These are phyloP conservation scores for Salix viminalis DNA, from an alignment of 345 rosid species.

Conservation along the genomic window DNA sequence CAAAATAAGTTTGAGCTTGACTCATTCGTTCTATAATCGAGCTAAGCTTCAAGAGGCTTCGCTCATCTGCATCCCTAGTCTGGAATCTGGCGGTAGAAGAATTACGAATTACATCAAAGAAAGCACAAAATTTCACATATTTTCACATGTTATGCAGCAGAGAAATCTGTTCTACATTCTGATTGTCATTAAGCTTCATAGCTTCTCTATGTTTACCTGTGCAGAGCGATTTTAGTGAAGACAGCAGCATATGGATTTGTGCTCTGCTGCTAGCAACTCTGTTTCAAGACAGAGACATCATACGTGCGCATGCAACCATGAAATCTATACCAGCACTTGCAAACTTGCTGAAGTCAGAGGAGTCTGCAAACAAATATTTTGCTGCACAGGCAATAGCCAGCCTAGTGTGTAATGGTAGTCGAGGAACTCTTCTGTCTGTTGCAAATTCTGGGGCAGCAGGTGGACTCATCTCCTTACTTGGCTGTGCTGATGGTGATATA, in stretches of 20 bases:
- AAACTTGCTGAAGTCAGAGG: constrained; percentile 89
- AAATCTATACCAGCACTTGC: constrained; percentile 84
- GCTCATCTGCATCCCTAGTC: not conserved
- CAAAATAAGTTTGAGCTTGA: not conserved
- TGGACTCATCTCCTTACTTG: constrained; percentile 89
- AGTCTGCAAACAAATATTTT: constrained; percentile 80
- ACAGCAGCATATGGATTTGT: constrained; percentile 88
- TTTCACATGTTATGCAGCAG: not conserved
- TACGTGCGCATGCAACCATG: constrained; percentile 82
- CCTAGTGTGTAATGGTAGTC: constrained; percentile 93
- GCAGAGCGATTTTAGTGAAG: constrained; percentile 87
- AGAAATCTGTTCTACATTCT: not conserved
- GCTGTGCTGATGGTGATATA: constrained; percentile 92
- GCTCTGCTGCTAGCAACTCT: constrained; percentile 87
- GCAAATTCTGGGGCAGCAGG: constrained; percentile 96
- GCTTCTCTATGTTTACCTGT: constrained; percentile 19
- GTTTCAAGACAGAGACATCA: constrained; percentile 96
- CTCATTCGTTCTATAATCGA: not conserved
- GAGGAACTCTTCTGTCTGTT: constrained; percentile 96
- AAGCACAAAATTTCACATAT: not conserved
- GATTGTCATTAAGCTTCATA: constrained; percentile 8
- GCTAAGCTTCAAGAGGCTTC: not conserved
- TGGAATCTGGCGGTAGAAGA: not conserved
- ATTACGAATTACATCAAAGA: not conserved
- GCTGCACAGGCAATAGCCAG: constrained; percentile 94